A percentile compares a stretch with the other conserved stretches of the same genome.
phyloP scores from a whole-genome alignment of 768 basidiomycete species.

The Guyanaporus albipodus region DNA sequence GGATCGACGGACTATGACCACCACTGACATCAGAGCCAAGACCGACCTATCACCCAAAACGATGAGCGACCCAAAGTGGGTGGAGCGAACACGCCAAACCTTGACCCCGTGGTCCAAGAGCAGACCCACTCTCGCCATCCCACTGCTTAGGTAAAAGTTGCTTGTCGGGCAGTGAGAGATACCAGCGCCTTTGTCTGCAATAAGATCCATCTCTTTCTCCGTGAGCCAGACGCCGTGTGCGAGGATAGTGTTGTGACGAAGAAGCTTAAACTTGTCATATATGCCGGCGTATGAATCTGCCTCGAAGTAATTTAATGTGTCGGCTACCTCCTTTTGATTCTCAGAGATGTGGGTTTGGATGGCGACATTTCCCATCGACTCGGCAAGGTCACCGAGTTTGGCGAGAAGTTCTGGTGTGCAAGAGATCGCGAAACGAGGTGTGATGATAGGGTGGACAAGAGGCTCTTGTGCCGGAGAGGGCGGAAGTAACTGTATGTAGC shows the following conservation, averaged over 20 bases:
- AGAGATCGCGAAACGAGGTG: constrained; percentile 94
- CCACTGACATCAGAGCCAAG: constrained; percentile 94
- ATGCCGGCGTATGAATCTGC: constrained; percentile 69
- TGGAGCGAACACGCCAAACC: constrained; percentile 38
- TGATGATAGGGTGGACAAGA: constrained; percentile 85
- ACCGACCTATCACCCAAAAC: constrained; percentile 57
- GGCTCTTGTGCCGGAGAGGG: constrained; percentile 36
- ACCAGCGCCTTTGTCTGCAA: constrained; percentile 63
- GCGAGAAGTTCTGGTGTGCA: constrained; percentile 70
- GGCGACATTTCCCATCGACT: constrained; percentile 53
- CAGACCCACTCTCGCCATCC: constrained; percentile 72
- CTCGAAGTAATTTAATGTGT: constrained; percentile 66
- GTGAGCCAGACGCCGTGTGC: constrained; percentile 85
- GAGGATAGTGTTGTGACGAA: constrained; percentile 77
- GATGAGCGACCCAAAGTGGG: constrained; percentile 5
- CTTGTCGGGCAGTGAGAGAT: constrained; percentile 93
- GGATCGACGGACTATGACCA: constrained; percentile 78
- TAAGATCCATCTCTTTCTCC: constrained; percentile 66
- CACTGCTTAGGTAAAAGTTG: constrained; percentile 88
- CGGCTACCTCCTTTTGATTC: constrained; percentile 67
- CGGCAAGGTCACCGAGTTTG: constrained; percentile 57
- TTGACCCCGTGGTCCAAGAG: constrained; percentile 85
- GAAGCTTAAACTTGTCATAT: constrained; percentile 75
- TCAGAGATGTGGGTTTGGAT: constrained; percentile 96
- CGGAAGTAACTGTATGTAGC: constrained; percentile 60